Evolutionary conservation across 2,329 filamentous ascomycete genomes (phyloP).

Genomic region (Cryphonectria nitschkei): DNA sequence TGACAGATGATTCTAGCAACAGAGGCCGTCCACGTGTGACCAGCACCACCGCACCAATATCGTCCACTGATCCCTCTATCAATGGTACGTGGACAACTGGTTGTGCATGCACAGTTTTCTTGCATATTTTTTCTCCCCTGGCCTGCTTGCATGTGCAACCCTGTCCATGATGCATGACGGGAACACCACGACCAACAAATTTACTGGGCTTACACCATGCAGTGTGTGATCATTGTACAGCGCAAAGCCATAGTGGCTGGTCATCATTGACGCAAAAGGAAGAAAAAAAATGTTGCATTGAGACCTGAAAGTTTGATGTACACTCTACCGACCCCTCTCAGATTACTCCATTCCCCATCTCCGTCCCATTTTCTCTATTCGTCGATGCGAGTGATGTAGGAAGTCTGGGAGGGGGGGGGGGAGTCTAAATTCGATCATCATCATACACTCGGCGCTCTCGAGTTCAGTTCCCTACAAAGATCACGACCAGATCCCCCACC

Average conservation of each 20-base stretch:
- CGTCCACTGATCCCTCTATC: background rate
- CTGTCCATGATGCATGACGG: constrained; percentile 2
- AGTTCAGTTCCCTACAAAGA: background rate
- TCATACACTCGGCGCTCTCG: constrained; percentile 5
- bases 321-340: constrained; percentile 44
- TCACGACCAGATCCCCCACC: constrained; percentile 1
- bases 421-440: constrained; percentile 30
- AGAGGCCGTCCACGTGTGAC: background rate
- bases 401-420: constrained; percentile 18
- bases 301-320: constrained; percentile 43
- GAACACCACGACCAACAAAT: background rate
- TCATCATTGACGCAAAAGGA: background rate
- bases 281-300: constrained; percentile 28
- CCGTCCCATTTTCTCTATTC: constrained; percentile 24
- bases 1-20: constrained; percentile 6
- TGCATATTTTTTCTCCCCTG: background rate
- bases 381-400: constrained; percentile 29
- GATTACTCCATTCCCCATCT: constrained; percentile 34
- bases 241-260: background rate
- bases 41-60: background rate
- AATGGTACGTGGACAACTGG: constrained; percentile 7
- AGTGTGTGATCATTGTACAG: background rate
- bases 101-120: constrained; percentile 1
- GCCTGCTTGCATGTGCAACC: background rate
- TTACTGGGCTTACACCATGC: background rate